Conservation (phyloP, 805 yeast species). For the Metschnikowia koreensis region DNA sequence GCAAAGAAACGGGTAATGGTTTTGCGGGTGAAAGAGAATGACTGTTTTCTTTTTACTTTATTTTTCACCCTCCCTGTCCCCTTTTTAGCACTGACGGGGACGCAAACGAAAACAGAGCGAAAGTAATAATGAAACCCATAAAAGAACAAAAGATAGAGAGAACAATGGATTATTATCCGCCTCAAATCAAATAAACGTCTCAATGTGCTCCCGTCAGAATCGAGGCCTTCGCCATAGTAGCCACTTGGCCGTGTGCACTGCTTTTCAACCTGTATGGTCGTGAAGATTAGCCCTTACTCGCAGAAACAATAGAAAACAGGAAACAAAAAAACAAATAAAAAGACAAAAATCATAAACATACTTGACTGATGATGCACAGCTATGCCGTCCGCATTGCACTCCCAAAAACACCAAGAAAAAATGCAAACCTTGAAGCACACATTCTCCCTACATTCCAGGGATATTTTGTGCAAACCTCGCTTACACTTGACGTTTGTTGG, state of each 20-base stretch:
- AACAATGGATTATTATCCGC: slow-evolving; percentile 1
- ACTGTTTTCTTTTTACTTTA: not conserved
- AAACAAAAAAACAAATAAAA: not conserved
- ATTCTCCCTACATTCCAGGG: not conserved
- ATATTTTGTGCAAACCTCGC: slow-evolving; percentile 1
- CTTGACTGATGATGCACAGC: not conserved
- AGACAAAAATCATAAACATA: not conserved
- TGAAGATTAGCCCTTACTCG: slow-evolving; percentile 8
- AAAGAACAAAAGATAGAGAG: not conserved
- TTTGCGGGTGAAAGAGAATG: not conserved
- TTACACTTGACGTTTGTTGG: slow-evolving; percentile 2
- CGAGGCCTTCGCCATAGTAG: not conserved
- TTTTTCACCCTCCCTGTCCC: too few species aligned
- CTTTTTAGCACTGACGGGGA: not conserved
- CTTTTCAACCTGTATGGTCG: not conserved
- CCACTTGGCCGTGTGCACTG: not conserved
- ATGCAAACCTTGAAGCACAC: not conserved
- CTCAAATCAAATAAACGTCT: not conserved
- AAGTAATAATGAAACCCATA: not conserved
- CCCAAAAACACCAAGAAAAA: not conserved
- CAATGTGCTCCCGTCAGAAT: not conserved
- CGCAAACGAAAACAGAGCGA: not conserved
- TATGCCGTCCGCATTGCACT: slow-evolving; percentile 4
- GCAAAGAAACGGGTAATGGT: not conserved
- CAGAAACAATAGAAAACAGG: slow-evolving; percentile 2